phyloP scores from a whole-genome alignment of 495 filamentous ascomycete genomes.

The Parathielavia hyrcaniae region DNA sequence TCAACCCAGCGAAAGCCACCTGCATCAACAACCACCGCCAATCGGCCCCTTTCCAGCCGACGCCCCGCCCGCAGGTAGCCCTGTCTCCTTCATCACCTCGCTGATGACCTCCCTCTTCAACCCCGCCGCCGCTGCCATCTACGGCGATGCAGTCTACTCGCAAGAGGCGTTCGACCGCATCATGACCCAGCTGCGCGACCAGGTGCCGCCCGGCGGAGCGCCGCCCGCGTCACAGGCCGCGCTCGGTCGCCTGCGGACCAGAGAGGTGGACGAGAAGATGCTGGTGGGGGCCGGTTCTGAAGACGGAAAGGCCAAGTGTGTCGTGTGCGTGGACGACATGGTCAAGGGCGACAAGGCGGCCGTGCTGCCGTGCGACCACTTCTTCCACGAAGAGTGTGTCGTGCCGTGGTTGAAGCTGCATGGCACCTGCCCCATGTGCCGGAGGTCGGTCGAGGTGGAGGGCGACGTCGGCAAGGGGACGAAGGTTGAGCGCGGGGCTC shows the following conservation, averaged over 20 bases:
- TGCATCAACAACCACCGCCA: constrained; percentile 7
- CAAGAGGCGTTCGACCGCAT: constrained; percentile 85
- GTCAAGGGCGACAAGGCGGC: constrained; percentile 65
- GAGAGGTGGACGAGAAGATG: constrained; percentile 57
- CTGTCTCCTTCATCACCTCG: background rate
- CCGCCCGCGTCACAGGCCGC: constrained; percentile 70
- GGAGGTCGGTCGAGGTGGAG: constrained; percentile 56
- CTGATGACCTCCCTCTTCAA: constrained; percentile 50
- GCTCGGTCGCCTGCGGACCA: constrained; percentile 64
- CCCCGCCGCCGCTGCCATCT: constrained; percentile 44
- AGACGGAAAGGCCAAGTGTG: constrained; percentile 59
- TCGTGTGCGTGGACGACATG: constrained; percentile 87
- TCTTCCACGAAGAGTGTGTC: constrained; percentile 77
- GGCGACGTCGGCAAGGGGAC: background rate
- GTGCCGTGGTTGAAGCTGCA: constrained; percentile 73
- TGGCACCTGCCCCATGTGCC: constrained; percentile 81
- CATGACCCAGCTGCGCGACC: constrained; percentile 77
- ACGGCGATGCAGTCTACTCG: constrained; percentile 76
- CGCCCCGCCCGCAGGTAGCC: background rate
- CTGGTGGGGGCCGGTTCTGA: constrained; percentile 38
- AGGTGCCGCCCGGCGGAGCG: constrained; percentile 61
- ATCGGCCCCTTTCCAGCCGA: no score
- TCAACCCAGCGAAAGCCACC: background rate
- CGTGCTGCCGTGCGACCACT: constrained; percentile 76
- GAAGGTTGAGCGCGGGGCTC: background rate